These are phyloP conservation scores for Chrysanthemum seticuspe DNA, from an alignment of 129 eudicot species.

Conservation along the genomic window DNA sequence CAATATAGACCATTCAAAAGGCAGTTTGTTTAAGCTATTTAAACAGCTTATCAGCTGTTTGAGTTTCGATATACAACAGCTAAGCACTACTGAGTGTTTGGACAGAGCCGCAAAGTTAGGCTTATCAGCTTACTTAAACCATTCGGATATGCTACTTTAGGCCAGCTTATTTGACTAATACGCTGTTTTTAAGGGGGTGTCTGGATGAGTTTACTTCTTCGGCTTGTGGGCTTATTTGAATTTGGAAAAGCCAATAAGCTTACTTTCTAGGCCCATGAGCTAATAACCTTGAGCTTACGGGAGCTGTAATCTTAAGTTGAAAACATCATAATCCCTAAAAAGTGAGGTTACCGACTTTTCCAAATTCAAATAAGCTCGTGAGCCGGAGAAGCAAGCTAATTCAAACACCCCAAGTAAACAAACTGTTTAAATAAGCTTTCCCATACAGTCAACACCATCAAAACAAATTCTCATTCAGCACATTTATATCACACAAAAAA, in stretches of 20 bases:
- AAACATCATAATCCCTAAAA: background rate
- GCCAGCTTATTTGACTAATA: background rate
- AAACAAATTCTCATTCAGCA: no score
- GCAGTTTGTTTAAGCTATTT: background rate
- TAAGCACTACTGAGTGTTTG: background rate
- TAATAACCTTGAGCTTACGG: background rate
- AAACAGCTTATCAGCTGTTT: no score
- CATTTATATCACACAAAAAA: no score
- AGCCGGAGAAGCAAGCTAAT: background rate
- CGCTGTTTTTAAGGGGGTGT: background rate
- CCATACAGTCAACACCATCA: background rate
- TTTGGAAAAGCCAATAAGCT: background rate
- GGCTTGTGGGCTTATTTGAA: background rate
- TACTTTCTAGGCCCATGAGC: background rate
- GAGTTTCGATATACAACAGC: no score
- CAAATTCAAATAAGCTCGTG: background rate
- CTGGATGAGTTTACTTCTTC: background rate
- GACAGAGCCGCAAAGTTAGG: background rate
- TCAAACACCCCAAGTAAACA: background rate
- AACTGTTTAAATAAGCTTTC: constrained; percentile 1
- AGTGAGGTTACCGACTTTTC: background rate
- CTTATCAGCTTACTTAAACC: background rate
- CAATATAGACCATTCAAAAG: no score
- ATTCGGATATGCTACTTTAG: background rate
- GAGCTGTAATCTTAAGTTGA: background rate